Evolutionary conservation across 495 filamentous ascomycete genomes (phyloP).

Genomic region (Xylaria sp.): DNA sequence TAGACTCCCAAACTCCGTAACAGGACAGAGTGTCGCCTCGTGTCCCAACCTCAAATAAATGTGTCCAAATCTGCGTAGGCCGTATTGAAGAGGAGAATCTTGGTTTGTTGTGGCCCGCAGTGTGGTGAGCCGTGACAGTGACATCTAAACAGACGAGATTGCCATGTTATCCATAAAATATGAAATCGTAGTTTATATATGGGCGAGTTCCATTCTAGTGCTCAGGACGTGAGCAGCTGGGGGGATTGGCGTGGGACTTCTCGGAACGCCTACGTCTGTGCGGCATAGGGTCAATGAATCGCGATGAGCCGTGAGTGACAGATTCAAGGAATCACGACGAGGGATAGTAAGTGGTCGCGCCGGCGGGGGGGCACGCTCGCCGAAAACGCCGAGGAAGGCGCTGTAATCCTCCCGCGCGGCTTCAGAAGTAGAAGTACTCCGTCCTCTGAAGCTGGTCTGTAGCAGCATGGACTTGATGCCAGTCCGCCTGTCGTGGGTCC

Average conservation of each 20-base stretch:
- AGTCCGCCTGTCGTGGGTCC: conserved; percentile 4
- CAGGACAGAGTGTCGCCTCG: background rate
- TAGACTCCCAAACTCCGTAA: conserved; percentile 24
- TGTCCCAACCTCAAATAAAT: background rate
- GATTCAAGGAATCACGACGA: background rate
- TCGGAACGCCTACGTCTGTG: background rate
- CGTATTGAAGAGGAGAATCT: background rate
- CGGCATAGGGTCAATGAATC: conserved; percentile 17
- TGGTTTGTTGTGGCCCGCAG: background rate
- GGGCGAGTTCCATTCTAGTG: background rate
- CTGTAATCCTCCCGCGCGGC: background rate
- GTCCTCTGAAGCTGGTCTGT: conserved; percentile 12
- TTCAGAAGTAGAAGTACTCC: background rate
- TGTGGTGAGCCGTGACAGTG: no score
- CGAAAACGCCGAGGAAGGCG: background rate
- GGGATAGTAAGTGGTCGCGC: background rate
- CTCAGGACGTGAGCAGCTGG: background rate
- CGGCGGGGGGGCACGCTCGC: background rate
- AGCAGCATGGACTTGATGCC: conserved; percentile 21
- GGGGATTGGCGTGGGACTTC: conserved; percentile 17
- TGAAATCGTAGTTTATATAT: background rate
- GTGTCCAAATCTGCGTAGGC: background rate
- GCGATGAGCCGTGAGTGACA: background rate
- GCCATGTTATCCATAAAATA: background rate
- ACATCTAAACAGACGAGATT: background rate